Percentiles rank a stretch among this genome's conserved stretches.
Conservation (phyloP, 1,284 basidiomycete genomes). For the Sanguinoderma infundibulare region DNA sequence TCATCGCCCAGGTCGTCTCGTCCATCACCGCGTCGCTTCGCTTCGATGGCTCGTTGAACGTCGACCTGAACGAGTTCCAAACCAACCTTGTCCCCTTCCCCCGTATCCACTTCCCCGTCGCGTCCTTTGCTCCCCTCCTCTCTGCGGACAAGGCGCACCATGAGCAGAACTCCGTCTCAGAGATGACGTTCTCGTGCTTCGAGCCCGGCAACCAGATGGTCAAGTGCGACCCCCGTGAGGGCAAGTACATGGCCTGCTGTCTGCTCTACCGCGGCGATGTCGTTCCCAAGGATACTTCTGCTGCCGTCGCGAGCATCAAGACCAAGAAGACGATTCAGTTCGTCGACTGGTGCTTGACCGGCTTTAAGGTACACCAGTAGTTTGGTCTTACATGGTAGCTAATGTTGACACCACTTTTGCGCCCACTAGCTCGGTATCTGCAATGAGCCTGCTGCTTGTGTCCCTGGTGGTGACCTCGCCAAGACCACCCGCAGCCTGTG, state of each 20-base stretch:
- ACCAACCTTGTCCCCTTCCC: constrained; percentile 98
- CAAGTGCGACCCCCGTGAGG: constrained; percentile 93
- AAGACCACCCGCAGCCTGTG: constrained; percentile 94
- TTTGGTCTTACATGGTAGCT: constrained; percentile 49
- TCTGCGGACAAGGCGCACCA: constrained; percentile 89
- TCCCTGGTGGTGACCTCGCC: constrained; percentile 95
- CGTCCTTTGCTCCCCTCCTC: constrained; percentile 94
- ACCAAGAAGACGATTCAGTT: constrained; percentile 97
- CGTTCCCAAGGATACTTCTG: constrained; percentile 95
- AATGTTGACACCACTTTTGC: constrained; percentile 8
- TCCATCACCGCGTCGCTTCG: constrained; percentile 97
- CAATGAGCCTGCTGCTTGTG: constrained; percentile 91
- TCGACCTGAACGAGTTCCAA: constrained; percentile 99
- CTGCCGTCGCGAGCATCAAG: constrained; percentile 94
- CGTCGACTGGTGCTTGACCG: constrained; percentile 98
- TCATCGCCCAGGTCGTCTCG: constrained; percentile 98
- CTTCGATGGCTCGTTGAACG: constrained; percentile 98
- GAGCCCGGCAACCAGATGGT: constrained; percentile 98
- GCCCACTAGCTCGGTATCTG: constrained; percentile 84
- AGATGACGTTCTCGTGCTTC: constrained; percentile 99
- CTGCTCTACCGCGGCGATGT: constrained; percentile 95
- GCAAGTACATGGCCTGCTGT: constrained; percentile 97
- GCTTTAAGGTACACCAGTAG: constrained; percentile 81
- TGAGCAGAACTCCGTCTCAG: constrained; percentile 97
- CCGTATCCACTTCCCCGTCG: constrained; percentile 98